phyloP scores from a whole-genome alignment of 108 stramenopile genomes.

The Nitzschia sp. region DNA sequence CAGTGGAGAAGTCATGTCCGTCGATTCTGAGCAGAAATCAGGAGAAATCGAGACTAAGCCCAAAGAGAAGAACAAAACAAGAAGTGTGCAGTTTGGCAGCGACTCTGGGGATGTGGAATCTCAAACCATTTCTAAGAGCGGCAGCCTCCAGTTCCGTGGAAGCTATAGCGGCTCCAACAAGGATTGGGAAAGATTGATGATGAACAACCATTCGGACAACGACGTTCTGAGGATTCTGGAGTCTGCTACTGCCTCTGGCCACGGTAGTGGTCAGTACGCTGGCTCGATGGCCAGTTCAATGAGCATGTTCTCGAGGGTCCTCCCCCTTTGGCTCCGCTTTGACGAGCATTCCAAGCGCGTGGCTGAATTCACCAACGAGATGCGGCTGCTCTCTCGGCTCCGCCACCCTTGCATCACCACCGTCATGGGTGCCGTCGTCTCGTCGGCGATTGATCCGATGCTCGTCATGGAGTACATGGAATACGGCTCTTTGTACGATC shows the following conservation, averaged over 20 bases:
- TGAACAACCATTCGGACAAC: background rate
- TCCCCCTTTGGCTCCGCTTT: conserved; percentile 3
- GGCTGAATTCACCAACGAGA: conserved; percentile 55
- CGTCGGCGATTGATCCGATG: conserved; percentile 40
- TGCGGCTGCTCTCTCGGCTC: conserved; percentile 56
- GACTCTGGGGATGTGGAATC: conserved; percentile 1
- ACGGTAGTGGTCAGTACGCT: background rate
- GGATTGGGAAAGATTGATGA: conserved; percentile 6
- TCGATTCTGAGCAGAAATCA: background rate
- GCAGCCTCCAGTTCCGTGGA: conserved; percentile 52
- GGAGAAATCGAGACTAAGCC: background rate
- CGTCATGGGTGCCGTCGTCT: conserved; percentile 47
- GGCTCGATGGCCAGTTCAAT: too few relatives aligned
- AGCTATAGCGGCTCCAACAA: conserved; percentile 32
- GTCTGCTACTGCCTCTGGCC: conserved; percentile 11
- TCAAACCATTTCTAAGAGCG: background rate
- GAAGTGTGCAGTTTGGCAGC: background rate
- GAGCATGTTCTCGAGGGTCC: background rate
- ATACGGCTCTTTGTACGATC: conserved; percentile 53
- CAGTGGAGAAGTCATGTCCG: background rate
- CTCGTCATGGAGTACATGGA: conserved; percentile 70
- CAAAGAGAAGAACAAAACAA: background rate
- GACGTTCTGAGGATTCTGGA: conserved; percentile 1
- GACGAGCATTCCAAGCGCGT: conserved; percentile 2
- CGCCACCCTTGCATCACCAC: conserved; percentile 71